Conservation (phyloP, 768 basidiomycete genomes). For the Tephrocybe sp. region DNA sequence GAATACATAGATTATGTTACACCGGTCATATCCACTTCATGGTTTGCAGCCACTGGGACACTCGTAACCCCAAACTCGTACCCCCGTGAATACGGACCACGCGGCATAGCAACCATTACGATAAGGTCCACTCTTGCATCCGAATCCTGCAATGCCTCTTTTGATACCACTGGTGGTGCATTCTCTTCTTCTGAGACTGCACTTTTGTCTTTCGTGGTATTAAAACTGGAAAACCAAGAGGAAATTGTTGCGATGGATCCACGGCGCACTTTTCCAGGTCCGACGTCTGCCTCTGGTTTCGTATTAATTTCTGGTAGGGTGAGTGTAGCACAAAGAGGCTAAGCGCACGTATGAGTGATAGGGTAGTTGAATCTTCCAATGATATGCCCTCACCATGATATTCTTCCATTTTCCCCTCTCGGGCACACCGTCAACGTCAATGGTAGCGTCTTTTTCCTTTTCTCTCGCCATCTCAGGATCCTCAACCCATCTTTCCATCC, state of each 20-base stretch:
- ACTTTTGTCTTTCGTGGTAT: not conserved
- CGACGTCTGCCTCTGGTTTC: not conserved
- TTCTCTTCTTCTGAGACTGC: not conserved
- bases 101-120: constrained; percentile 50
- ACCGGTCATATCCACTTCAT: not conserved
- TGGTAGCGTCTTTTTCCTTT: not conserved
- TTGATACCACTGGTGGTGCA: not conserved
- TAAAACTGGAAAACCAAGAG: constrained; percentile 10
- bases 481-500: constrained; percentile 17
- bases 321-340: constrained; percentile 15
- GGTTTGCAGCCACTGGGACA: constrained; percentile 25
- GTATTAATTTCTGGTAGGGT: not conserved
- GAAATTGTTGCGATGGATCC: constrained; percentile 10
- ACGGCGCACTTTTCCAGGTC: not conserved
- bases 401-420: not conserved
- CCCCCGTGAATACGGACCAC: constrained; percentile 11
- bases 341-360: not conserved
- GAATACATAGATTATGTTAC: not conserved
- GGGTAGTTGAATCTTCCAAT: constrained; percentile 6
- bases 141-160: constrained; percentile 22
- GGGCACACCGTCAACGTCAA: not conserved
- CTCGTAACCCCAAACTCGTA: constrained; percentile 46
- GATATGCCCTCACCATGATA: constrained; percentile 18
- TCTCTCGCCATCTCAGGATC: constrained; percentile 4
- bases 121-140: constrained; percentile 31